Evolutionary conservation across 805 yeast species (phyloP), one percentile per base, ranked within the genome.

Genomic region (Candida oleophila): DNA sequence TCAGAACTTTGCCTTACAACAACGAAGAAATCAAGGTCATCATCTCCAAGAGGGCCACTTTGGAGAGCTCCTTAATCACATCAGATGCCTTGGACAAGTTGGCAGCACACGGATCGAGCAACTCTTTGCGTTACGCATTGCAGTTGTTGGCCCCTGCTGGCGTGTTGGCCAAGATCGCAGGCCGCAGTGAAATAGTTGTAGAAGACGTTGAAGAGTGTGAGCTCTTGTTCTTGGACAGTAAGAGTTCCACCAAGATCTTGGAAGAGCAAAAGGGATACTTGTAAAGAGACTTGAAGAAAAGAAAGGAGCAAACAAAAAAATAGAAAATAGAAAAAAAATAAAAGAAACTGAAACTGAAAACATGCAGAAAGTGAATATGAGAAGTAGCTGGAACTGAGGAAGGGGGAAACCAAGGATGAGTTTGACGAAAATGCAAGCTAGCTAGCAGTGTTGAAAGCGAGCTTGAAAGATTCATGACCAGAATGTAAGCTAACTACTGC

Each of bases 121-220:
- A 91, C 4, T 89, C 97, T 2, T 76, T 94, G 62, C 85, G 99
- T 65, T 94, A 94, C 65, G 89, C 96, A 9, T 74, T 94, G 54
- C 98, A 94, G 65, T 77, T 94, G 55, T 76, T 94, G 62, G 81
- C 97, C 0, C 99, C 98, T 28, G 83, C 96, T 25, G 91, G 90
- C 45, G 82, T 94, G 42, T 77, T 94, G 52, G 82, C 96, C 37
- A 80, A 81, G 55, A 80, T 89, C 30, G 73, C 79, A 48, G 87
- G 89, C 50, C 84, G 96, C 49, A 68, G 75, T 32, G 90, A 85
- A 60, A 81, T 89, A 46, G 71, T 70, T 25, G 75, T 81, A 14
- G 75, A 74, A 20, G 97, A 94, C 64, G 74, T 92, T 37, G 92
- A 87, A 55, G 96, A 90, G 67, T 87, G 95, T 53, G 85, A 87